These are phyloP conservation scores for Microascus cirrosus DNA, from an alignment of 2,329 filamentous ascomycete species.

Conservation along the genomic window DNA sequence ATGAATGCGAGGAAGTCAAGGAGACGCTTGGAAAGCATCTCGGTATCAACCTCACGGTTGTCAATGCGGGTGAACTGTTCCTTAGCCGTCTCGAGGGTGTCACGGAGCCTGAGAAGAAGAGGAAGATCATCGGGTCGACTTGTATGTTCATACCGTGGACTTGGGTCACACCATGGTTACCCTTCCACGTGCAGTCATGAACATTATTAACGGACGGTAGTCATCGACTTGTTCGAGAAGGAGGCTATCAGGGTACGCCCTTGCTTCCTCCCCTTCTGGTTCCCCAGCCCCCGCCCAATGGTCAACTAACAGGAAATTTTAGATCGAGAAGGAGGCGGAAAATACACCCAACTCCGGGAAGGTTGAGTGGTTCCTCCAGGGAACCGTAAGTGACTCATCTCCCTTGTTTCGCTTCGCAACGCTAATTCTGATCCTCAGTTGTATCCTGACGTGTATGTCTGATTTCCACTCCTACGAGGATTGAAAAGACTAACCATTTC, in stretches of 20 bases:
- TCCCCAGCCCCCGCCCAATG: background rate
- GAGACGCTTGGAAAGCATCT: conserved; percentile 67
- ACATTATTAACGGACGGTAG: background rate
- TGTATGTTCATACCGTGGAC: conserved; percentile 14
- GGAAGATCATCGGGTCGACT: conserved; percentile 78
- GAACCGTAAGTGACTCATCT: conserved; percentile 55
- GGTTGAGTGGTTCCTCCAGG: conserved; percentile 80
- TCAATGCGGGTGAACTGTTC: conserved; percentile 70
- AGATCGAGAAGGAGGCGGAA: conserved; percentile 37
- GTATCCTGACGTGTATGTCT: background rate
- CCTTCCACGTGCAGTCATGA: background rate
- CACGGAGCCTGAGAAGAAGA: conserved; percentile 70
- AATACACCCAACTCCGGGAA: conserved; percentile 58
- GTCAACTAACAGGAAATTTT: background rate
- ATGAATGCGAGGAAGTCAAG: conserved; percentile 76
- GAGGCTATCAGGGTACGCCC: conserved; percentile 39
- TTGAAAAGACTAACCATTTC: conserved; percentile 30
- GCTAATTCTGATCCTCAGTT: background rate
- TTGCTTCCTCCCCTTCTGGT: background rate
- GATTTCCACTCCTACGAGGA: conserved; percentile 20
- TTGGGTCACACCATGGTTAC: background rate
- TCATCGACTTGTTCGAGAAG: conserved; percentile 60
- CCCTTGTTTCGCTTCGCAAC: background rate
- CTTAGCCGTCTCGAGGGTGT: conserved; percentile 66
- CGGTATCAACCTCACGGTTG: conserved; percentile 81